These are phyloP conservation scores for Musa balbisiana DNA, from an alignment of 202 grass and related monocot genomes.

Conservation along the genomic window DNA sequence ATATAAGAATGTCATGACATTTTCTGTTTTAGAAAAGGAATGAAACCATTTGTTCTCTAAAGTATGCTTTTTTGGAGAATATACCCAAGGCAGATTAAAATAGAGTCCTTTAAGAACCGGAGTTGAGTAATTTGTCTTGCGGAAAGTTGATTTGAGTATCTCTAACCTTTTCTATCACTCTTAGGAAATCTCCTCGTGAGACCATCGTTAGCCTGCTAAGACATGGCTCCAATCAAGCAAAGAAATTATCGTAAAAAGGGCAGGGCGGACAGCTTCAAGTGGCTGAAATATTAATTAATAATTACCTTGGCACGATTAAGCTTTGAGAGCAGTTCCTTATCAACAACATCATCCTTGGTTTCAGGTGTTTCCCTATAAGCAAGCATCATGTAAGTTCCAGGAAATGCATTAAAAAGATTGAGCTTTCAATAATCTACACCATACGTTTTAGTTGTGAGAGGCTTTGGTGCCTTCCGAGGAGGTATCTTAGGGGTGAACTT, in stretches of 20 bases:
- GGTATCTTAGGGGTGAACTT: constrained; percentile 2
- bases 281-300: background rate
- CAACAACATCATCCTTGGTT: constrained; percentile 1
- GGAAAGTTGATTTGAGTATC: background rate
- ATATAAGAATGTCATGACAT: too few relatives aligned
- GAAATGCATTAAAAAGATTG: background rate
- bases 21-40: background rate
- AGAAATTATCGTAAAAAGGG: background rate
- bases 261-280: background rate
- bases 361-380: constrained; percentile 3
- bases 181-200: background rate
- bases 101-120: background rate
- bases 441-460: background rate
- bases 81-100: background rate
- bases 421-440: background rate
- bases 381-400: background rate
- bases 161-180: constrained; percentile 4
- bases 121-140: background rate
- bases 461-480: background rate
- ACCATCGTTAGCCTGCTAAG: background rate
- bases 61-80: background rate
- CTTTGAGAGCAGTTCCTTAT: constrained; percentile 4
- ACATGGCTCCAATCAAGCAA: background rate
- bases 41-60: background rate
- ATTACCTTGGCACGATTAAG: constrained; percentile 5